Base-by-base conservation (phyloP, 768 basidiomycete species). In the Phaeotremella fagi region DNA sequence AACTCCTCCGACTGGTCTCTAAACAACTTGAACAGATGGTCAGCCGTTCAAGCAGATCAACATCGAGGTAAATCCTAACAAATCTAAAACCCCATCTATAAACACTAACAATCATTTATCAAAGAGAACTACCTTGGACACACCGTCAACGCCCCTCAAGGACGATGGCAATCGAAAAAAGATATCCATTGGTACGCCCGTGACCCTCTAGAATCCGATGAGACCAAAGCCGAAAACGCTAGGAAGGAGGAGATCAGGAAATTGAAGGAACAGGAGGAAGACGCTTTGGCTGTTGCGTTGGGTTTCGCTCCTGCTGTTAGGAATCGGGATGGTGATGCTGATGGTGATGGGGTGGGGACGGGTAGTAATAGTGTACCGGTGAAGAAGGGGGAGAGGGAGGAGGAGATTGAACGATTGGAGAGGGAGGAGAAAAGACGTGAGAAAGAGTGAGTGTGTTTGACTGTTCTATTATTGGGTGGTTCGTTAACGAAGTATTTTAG, bases 131-230 rank as follows among this genome's bases (percentile, higher is more conserved):
- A 98, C 74, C 83, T 98, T 2, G 92, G 92, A 3, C 89, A 94
- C 71, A 88, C 88, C 48, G 82, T 95, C 76, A 92, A 92, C 68
- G 92, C 92, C 2, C 92, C 92, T 0, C 88, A 88, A 1, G 92
- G 92, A 1, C 80, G 92, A 43, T 98, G 92, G 92, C 92, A 95
- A 76, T 92, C 92, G 77, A 90, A 90, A 78, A 90, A 92, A 72
- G 92, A 98, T 66, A 77, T 98, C 15, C 91, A 94, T 66, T 98
- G 92, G 92, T 98, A 94, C 70, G 82, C 78, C 64, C 83, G 91
- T 25, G 88, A 90, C 3, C 59, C 57, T 25, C 24, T 56, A 28
- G 65, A 70, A 1, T 58, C 65, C 14, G 63, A 61, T 2, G 81
- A 82, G 14, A 71, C 72, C 11, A 42, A 57, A 28, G 68, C 64